Evolutionary conservation across 2,329 filamentous ascomycete species (phyloP).

Genomic region (Epichloe scottii): DNA sequence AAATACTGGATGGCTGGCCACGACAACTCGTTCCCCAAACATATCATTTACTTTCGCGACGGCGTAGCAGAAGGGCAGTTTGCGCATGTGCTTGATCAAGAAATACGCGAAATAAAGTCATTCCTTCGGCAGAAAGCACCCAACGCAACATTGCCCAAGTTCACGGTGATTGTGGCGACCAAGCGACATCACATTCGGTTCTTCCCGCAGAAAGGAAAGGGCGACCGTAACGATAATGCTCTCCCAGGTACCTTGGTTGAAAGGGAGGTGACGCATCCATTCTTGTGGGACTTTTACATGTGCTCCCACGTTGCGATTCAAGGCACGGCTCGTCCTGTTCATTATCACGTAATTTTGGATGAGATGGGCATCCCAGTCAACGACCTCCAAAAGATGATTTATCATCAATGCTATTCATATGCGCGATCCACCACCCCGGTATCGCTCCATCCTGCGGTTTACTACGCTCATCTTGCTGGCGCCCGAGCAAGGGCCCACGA

Average conservation of each 20-base stretch:
- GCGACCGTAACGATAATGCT: slow-evolving; percentile 71
- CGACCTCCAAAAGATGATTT: slow-evolving; percentile 75
- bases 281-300: slow-evolving; percentile 76
- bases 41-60: slow-evolving; percentile 86
- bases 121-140: slow-evolving; percentile 32
- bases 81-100: slow-evolving; percentile 62
- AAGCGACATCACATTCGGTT: slow-evolving; percentile 94
- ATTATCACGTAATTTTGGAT: slow-evolving; percentile 82
- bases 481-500: slow-evolving; percentile 70
- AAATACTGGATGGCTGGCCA: slow-evolving; percentile 51
- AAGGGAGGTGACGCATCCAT: slow-evolving; percentile 77
- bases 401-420: slow-evolving; percentile 91
- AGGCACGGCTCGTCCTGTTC: slow-evolving; percentile 82
- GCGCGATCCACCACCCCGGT: slow-evolving; percentile 85
- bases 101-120: slow-evolving; percentile 59
- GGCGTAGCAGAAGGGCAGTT: slow-evolving; percentile 87
- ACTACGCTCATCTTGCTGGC: slow-evolving; percentile 88
- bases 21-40: slow-evolving; percentile 36
- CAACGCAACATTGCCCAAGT: slow-evolving; percentile 38
- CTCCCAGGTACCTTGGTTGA: slow-evolving; percentile 82
- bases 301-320: slow-evolving; percentile 65
- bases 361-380: slow-evolving; percentile 57
- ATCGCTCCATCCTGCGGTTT: slow-evolving; percentile 77
- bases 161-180: slow-evolving; percentile 78
- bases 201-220: slow-evolving; percentile 53